Evolutionary conservation across 345 rosid species (phyloP).

Genomic region (Populus euphratica): DNA sequence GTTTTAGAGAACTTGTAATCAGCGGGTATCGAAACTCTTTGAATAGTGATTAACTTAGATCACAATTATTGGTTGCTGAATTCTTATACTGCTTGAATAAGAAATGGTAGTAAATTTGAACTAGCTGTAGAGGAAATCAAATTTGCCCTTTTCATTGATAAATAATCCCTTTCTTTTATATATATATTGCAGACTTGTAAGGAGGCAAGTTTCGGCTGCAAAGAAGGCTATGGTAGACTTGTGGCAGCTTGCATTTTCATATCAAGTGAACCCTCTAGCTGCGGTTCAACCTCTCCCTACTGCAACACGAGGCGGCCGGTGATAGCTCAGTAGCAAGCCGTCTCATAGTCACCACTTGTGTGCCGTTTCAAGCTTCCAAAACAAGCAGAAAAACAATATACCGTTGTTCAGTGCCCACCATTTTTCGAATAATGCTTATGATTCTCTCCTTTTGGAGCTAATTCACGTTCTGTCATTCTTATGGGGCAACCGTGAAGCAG

Average conservation of each 20-base stretch:
- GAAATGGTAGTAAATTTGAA: not conserved
- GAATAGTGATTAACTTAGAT: too few relatives aligned
- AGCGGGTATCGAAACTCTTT: too few relatives aligned
- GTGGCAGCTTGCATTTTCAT: constrained; percentile 89
- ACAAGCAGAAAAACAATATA: too few relatives aligned
- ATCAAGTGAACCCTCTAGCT: constrained; percentile 89
- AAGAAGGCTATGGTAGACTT: constrained; percentile 66
- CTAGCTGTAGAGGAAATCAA: not conserved
- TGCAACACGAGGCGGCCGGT: constrained; percentile 15
- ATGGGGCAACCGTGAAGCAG: not conserved
- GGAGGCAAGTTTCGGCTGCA: constrained; percentile 35
- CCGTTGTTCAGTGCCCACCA: too few relatives aligned
- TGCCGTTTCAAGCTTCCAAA: too few relatives aligned
- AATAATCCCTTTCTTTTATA: not conserved
- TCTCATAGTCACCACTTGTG: too few relatives aligned
- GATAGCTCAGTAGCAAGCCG: not conserved
- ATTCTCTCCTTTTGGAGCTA: not conserved
- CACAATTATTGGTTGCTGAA: too few relatives aligned
- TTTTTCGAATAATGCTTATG: not conserved
- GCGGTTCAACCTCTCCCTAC: constrained; percentile 71
- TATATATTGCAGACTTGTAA: constrained; percentile 42
- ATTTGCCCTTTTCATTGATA: too few relatives aligned
- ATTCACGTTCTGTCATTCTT: not conserved
- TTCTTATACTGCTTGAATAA: too few relatives aligned
- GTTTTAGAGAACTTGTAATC: too few relatives aligned